Evolutionary conservation across 2,329 filamentous ascomycete species (phyloP), one percentile per base, ranked within the genome.

Genomic region (Zasmidium cellare): DNA sequence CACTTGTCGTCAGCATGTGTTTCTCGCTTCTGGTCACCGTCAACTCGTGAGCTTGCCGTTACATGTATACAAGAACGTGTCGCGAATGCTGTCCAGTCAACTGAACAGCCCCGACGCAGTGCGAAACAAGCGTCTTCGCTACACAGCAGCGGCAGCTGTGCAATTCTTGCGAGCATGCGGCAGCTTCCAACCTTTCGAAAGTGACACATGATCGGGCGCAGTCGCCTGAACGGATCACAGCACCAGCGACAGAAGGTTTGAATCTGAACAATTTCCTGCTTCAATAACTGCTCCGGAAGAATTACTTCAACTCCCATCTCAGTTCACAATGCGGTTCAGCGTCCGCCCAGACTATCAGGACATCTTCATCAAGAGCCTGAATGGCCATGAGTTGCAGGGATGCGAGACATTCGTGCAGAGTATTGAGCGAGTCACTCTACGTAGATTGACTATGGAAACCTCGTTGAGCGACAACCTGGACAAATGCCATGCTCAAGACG

Each of bases 401-500:
- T 41, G 35, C 12, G 46, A 48, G 22, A 48, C 38, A 11, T 20
- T 47, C 9, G 22, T 46, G 46, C 46, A 57, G 44, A 44, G 24
- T 9, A 47, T 57, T 16, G 38, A 52, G 46, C 41, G 55, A 16
- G 24, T 11, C 1, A 51, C 51, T 2, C 57, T 59, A 51, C 57
- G 60, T 12, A 53, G 46, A n/a, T 11, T 58, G 14, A 51, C 48
- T 16, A 41, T 60, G 11, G 31, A 56, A 28, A 60, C 55, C 3
- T 55, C 55, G 2, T 55, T 60, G 18, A 49, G 20, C 16, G 41
- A 52, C 14, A 56, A 52, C 24, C 35, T 61, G 24, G 44, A 51
- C 41, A 53, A 60, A 31, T 63, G 58, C 46, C 49, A 58, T 24
- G 35, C 22, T 35, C 58, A 63, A 52, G 22, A 53, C 3, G 52